Evolutionary conservation across 495 filamentous ascomycete species (phyloP).

Genomic region (Aspergillus funiculosus): DNA sequence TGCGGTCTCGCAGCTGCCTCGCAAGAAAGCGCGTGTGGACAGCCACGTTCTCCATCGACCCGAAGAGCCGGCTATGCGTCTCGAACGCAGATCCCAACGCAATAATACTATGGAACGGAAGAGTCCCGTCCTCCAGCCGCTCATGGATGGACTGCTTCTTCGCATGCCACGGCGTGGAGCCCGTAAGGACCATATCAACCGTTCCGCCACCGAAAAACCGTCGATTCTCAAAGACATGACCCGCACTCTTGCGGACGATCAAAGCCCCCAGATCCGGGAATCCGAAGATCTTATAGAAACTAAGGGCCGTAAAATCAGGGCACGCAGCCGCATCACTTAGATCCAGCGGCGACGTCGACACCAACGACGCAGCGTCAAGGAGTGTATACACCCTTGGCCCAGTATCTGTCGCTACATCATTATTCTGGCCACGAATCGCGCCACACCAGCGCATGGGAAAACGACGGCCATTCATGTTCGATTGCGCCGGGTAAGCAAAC

Average conservation of each 20-base stretch:
- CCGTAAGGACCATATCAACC: conserved; percentile 65
- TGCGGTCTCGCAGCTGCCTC: conserved; percentile 49
- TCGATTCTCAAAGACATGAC: conserved; percentile 53
- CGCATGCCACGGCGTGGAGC: conserved; percentile 56
- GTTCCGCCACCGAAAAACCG: conserved; percentile 94
- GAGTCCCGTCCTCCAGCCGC: conserved; percentile 80
- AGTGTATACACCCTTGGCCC: conserved; percentile 54
- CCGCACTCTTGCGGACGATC: conserved; percentile 71
- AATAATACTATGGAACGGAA: conserved; percentile 83
- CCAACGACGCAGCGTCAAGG: conserved; percentile 84
- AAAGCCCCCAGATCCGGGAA: conserved; percentile 88
- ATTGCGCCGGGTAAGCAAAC: conserved; percentile 86
- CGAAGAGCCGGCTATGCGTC: conserved; percentile 63
- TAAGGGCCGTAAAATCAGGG: conserved; percentile 83
- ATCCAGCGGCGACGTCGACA: conserved; percentile 71
- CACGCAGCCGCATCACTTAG: conserved; percentile 53
- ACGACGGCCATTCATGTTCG: conserved; percentile 86
- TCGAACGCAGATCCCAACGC: conserved; percentile 69
- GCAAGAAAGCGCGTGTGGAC: conserved; percentile 67
- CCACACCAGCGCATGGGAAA: conserved; percentile 66
- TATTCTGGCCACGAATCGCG: conserved; percentile 39
- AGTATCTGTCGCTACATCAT: conserved; percentile 2
- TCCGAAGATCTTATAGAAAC: conserved; percentile 96
- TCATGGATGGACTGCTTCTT: conserved; percentile 72
- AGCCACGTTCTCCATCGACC: conserved; percentile 63